Base-by-base conservation (phyloP, 2,329 filamentous ascomycete genomes). In the Claviceps sorghi region DNA sequence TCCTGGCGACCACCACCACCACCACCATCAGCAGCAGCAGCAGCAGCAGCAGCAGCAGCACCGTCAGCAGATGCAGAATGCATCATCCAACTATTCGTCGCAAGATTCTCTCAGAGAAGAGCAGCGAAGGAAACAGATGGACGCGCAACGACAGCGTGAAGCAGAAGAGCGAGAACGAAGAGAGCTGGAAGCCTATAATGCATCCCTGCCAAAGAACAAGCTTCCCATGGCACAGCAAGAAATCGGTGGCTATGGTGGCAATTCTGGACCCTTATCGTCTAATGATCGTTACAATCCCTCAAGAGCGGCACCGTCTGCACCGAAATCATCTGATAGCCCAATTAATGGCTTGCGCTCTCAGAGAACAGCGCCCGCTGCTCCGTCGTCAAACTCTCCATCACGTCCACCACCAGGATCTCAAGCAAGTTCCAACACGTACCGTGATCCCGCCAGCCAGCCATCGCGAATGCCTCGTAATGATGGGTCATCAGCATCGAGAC, bases 111-210 rank as follows among this genome's bases (percentile, higher is more conserved):
- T 70, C 49, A 72, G 74, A 65, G 74, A 83, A 40, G 77, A 82
- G 56, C 73, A 80, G 60, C 77, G 78, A 36, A 77, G 82, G 62
- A 78, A 80, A 61, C 80, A 85, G 62, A 62, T 74, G 7, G 80
- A 85, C 58, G 70, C 77, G 34, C 79, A 82, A 58, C 70, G 72
- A 53, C 71, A 75, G 56, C 69, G 72, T 43, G 78, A 83, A 57
- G 71, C 75, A 1, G 79, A 82, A 57, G 84, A 88, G 59, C 79
- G 83, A 61, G 78, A 78, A 51, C 78, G 86, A 52, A 80, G 84
- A 58, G 88, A 95, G 50, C 75, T 87, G 59, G 89, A 93, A 64
- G 87, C 82, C 19, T 96, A 95, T 68, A 95, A 97, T 66, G 86
- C 88, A 38, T 88, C 87, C 26, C 71, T 96, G 54, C 91, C 89